These are phyloP conservation scores for Penicillium samsonianum DNA, from an alignment of 495 filamentous ascomycete genomes.

Conservation along the genomic window DNA sequence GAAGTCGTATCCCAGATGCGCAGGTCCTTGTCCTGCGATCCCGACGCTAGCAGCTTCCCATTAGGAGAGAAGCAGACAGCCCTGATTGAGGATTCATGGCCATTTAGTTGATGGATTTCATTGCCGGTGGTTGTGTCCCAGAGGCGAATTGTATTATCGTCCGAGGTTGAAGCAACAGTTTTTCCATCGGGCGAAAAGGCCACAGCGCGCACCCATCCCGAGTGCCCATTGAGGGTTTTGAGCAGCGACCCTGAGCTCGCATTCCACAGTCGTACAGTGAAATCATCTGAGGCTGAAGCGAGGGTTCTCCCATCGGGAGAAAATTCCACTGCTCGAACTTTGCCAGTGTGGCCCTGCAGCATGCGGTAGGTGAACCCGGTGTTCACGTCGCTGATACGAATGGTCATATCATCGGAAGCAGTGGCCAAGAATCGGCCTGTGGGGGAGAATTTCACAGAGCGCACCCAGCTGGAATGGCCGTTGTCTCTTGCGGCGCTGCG, in stretches of 20 bases:
- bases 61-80: constrained; percentile 17
- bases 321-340: constrained; percentile 13
- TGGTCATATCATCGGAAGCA: constrained; percentile 13
- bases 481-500: constrained; percentile 9
- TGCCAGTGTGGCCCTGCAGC: constrained; percentile 13
- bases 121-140: constrained; percentile 20
- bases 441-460: constrained; percentile 10
- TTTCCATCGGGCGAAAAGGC: constrained; percentile 24
- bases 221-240: constrained; percentile 13
- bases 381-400: constrained; percentile 13
- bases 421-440: constrained; percentile 12
- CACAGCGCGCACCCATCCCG: constrained; percentile 15
- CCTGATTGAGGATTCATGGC: constrained; percentile 6
- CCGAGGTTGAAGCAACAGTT: constrained; percentile 15
- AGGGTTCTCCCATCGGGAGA: constrained; percentile 9
- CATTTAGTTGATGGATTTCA: not conserved
- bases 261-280: constrained; percentile 11
- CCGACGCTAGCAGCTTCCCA: constrained; percentile 20
- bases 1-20: constrained; percentile 22
- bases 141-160: constrained; percentile 21
- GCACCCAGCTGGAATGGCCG: constrained; percentile 12
- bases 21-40: constrained; percentile 18
- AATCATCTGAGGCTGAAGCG: constrained; percentile 14
- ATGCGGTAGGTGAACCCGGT: constrained; percentile 15
- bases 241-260: constrained; percentile 1